phyloP scores from a whole-genome alignment of 768 basidiomycete species.

The Mycena epipterygia region DNA sequence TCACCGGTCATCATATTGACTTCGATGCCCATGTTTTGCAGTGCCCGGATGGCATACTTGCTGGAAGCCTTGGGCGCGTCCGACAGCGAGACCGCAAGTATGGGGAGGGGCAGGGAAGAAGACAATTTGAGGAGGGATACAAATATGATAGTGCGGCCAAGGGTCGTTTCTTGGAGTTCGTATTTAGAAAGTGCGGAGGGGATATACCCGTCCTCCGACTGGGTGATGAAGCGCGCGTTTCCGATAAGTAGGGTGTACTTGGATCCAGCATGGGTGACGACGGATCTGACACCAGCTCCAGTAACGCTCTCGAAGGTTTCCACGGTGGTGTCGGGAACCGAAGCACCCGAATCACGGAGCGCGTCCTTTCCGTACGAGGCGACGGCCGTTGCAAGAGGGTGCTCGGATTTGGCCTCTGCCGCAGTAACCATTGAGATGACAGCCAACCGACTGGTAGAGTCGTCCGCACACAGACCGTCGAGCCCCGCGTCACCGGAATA shows the following conservation, averaged over 20 bases:
- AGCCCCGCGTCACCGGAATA: slow-evolving; percentile 60
- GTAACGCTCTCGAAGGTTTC: slow-evolving; percentile 89
- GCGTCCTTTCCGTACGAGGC: slow-evolving; percentile 84
- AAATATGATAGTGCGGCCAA: slow-evolving; percentile 90
- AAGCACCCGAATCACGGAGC: slow-evolving; percentile 49
- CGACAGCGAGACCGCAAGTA: slow-evolving; percentile 87
- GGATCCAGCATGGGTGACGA: slow-evolving; percentile 65
- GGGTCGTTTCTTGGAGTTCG: slow-evolving; percentile 75
- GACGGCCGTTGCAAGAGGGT: slow-evolving; percentile 95
- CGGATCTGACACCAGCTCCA: slow-evolving; percentile 88
- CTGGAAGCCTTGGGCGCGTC: slow-evolving; percentile 92
- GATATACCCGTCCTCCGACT: slow-evolving; percentile 64
- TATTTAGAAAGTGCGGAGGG: slow-evolving; percentile 74
- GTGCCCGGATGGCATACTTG: slow-evolving; percentile 81
- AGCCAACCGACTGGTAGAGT: slow-evolving; percentile 67
- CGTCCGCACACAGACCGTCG: slow-evolving; percentile 70
- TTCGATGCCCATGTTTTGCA: slow-evolving; percentile 91
- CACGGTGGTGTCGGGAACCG: slow-evolving; percentile 67
- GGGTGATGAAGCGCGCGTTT: slow-evolving; percentile 77
- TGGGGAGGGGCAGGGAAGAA: slow-evolving; percentile 65
- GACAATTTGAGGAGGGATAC: slow-evolving; percentile 71
- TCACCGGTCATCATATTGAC: slow-evolving; percentile 98
- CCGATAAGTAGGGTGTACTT: slow-evolving; percentile 80
- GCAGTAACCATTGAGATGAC: slow-evolving; percentile 87
- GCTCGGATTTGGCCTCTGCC: slow-evolving; percentile 93